A percentile compares a stretch with the other conserved stretches of the same genome.
phyloP scores from a whole-genome alignment of 1,139 yeast genomes.

The Geotrichum fermentans region DNA sequence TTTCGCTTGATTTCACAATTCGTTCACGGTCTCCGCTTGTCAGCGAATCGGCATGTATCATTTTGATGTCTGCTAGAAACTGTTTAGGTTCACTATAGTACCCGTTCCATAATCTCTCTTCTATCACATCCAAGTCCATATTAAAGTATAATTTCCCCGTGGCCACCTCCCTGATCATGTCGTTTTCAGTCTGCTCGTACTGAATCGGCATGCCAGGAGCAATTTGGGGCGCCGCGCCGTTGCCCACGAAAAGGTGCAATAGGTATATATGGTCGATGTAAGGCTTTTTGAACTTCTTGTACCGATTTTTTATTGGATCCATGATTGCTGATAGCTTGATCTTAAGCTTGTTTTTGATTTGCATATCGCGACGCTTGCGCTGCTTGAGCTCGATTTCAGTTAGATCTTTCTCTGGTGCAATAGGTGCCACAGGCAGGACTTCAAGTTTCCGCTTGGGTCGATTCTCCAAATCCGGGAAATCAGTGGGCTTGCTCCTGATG shows the following conservation, averaged over 20 bases:
- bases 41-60: conserved; percentile 75
- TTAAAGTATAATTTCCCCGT: conserved; percentile 73
- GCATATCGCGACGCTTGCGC: conserved; percentile 68
- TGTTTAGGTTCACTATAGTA: conserved; percentile 90
- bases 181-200: conserved; percentile 57
- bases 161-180: conserved; percentile 72
- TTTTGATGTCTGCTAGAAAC: conserved; percentile 73
- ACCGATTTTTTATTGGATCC: conserved; percentile 83
- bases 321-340: conserved; percentile 79
- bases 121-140: conserved; percentile 91
- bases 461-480: conserved; percentile 40
- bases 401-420: conserved; percentile 28
- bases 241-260: conserved; percentile 71
- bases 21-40: conserved; percentile 80
- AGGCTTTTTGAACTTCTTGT: conserved; percentile 87
- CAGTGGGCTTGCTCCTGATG: conserved; percentile 60
- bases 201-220: conserved; percentile 32
- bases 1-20: conserved; percentile 86
- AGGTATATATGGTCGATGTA: conserved; percentile 71
- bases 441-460: conserved; percentile 41
- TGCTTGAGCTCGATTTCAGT: conserved; percentile 41
- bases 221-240: background rate
- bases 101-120: conserved; percentile 96
- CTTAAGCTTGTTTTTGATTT: conserved; percentile 75
- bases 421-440: conserved; percentile 42